A percentile compares a stretch with the other conserved stretches of the same genome.
Evolutionary conservation across 495 filamentous ascomycete genomes (phyloP).

Genomic region (Amniculicola lignicola): DNA sequence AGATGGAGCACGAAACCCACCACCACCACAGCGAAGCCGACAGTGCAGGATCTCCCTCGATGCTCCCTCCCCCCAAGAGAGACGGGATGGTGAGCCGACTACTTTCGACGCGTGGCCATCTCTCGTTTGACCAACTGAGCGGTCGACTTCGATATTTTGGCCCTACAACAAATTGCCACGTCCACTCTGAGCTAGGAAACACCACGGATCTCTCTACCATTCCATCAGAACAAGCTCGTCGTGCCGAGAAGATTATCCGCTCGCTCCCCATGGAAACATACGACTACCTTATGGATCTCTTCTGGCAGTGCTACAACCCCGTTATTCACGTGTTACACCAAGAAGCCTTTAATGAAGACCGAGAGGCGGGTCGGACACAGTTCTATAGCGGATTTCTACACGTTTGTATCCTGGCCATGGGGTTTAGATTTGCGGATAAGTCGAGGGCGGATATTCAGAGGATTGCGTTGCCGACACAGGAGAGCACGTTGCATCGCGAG

Average conservation of each 20-base stretch:
- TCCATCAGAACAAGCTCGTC: slow-evolving; percentile 41
- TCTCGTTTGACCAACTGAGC: slow-evolving; percentile 47
- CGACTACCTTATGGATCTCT: slow-evolving; percentile 52
- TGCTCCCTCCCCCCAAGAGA: slow-evolving; percentile 37
- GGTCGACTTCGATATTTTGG: slow-evolving; percentile 49
- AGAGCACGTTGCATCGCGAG: slow-evolving; percentile 53
- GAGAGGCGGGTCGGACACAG: slow-evolving; percentile 43
- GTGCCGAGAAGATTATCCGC: slow-evolving; percentile 48
- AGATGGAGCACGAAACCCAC: slow-evolving; percentile 38
- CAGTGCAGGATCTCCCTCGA: slow-evolving; percentile 21
- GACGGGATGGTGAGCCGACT: slow-evolving; percentile 46
- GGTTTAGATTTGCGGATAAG: slow-evolving; percentile 50
- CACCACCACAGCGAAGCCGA: slow-evolving; percentile 36
- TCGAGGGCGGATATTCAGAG: slow-evolving; percentile 49
- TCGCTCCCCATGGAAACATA: slow-evolving; percentile 46
- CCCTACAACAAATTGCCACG: slow-evolving; percentile 46
- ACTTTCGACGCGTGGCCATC: slow-evolving; percentile 45
- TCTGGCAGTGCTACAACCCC: slow-evolving; percentile 52
- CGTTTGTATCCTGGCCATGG: slow-evolving; percentile 52
- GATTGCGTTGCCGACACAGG: slow-evolving; percentile 46
- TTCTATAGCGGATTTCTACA: slow-evolving; percentile 54
- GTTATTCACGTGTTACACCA: slow-evolving; percentile 49
- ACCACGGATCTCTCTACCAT: slow-evolving; percentile 18
- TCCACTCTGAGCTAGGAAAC: slow-evolving; percentile 34
- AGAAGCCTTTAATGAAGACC: slow-evolving; percentile 50